phyloP scores from a whole-genome alignment of 441 rosid genomes.

The Erodium chrysanthum region DNA sequence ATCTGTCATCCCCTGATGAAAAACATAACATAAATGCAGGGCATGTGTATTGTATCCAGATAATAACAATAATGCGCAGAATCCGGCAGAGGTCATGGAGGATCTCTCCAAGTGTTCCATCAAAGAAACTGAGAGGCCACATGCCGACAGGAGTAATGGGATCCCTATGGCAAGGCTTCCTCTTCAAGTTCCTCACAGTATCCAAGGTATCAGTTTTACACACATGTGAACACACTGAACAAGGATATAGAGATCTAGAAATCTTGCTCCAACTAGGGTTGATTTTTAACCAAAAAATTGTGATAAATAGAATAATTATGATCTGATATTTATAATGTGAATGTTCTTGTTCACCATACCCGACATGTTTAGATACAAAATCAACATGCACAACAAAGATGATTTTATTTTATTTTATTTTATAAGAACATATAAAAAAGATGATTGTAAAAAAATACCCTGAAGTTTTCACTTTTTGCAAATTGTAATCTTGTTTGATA shows the following conservation, averaged over 20 bases:
- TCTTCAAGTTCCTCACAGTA: slow-evolving; percentile 64
- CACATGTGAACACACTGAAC: too few relatives aligned
- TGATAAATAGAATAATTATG: too few relatives aligned
- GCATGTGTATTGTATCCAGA: slow-evolving; percentile 75
- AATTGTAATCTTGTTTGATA: too few relatives aligned
- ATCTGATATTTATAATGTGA: neutral
- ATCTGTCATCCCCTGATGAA: slow-evolving; percentile 13
- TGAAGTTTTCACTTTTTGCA: too few relatives aligned
- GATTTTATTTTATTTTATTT: too few relatives aligned
- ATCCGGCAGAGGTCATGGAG: slow-evolving; percentile 49
- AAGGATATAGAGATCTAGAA: too few relatives aligned
- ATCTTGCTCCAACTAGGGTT: neutral
- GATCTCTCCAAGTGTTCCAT: slow-evolving; percentile 74
- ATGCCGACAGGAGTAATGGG: slow-evolving; percentile 43
- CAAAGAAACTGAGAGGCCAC: slow-evolving; percentile 57
- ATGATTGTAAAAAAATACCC: too few relatives aligned
- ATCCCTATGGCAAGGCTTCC: slow-evolving; percentile 74
- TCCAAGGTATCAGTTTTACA: slow-evolving; percentile 32
- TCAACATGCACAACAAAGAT: too few relatives aligned
- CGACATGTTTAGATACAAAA: neutral
- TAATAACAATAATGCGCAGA: slow-evolving; percentile 30
- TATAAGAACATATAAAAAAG: too few relatives aligned
- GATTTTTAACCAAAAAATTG: neutral
- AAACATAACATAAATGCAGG: slow-evolving; percentile 33
- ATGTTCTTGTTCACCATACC: neutral